Percentiles rank a stretch among this genome's conserved stretches.
These are phyloP conservation scores for Fusarium sp. DNA, from an alignment of 2,329 filamentous ascomycete species.

Conservation along the genomic window DNA sequence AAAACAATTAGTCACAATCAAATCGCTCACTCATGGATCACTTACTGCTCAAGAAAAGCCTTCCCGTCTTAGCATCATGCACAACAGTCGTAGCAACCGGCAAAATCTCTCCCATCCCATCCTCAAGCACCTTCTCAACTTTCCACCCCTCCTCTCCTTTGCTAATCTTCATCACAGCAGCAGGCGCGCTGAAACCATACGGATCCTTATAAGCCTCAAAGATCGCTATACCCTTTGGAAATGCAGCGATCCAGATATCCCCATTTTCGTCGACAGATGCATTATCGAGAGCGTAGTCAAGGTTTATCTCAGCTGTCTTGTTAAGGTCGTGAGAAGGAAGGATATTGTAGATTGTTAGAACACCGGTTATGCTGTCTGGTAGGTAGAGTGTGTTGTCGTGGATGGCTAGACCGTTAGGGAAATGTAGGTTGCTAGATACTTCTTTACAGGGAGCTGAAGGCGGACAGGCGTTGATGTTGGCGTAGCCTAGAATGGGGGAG, in stretches of 20 bases:
- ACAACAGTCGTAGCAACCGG: conserved; percentile 40
- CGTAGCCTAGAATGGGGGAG: conserved; percentile 38
- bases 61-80: conserved; percentile 39
- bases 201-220: conserved; percentile 34
- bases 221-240: conserved; percentile 25
- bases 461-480: conserved; percentile 47
- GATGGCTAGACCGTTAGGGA: conserved; percentile 49
- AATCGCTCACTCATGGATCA: too few relatives aligned
- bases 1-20: too few relatives aligned
- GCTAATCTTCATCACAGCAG: conserved; percentile 22
- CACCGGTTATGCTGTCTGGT: conserved; percentile 42
- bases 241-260: conserved; percentile 32
- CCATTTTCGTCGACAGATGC: conserved; percentile 39
- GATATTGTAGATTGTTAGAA: conserved; percentile 29
- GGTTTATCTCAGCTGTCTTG: conserved; percentile 19
- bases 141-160: conserved; percentile 14
- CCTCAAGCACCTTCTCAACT: conserved; percentile 41
- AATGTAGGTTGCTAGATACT: conserved; percentile 37
- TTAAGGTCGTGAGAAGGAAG: conserved; percentile 5
- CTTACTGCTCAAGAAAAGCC: conserved; percentile 42
- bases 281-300: conserved; percentile 36
- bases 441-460: conserved; percentile 33
- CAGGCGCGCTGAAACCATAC: conserved; percentile 1
- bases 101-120: conserved; percentile 29
- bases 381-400: conserved; percentile 48